Evolutionary conservation across 1,284 basidiomycete species (phyloP).

Genomic region (Agroathelia rolfsii): DNA sequence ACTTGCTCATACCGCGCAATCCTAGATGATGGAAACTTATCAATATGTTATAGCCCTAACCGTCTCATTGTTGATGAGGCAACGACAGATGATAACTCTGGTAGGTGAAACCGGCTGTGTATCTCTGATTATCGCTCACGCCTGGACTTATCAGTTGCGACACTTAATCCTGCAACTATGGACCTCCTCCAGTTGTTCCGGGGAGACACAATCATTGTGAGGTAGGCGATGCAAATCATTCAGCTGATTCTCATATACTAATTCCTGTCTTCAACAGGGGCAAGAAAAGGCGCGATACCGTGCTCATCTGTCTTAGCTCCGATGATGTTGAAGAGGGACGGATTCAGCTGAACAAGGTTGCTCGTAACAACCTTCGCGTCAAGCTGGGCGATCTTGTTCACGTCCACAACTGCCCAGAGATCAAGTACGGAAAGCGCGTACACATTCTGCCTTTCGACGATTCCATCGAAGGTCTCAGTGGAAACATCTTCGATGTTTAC

Average conservation of each 20-base stretch:
- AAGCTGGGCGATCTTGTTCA: slow-evolving; percentile 96
- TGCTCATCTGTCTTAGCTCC: slow-evolving; percentile 90
- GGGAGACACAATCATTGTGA: slow-evolving; percentile 87
- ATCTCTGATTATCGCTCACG: not conserved
- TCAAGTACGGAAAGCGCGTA: slow-evolving; percentile 98
- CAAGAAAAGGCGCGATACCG: slow-evolving; percentile 93
- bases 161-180: slow-evolving; percentile 94
- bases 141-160: slow-evolving; percentile 55
- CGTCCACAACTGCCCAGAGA: slow-evolving; percentile 93
- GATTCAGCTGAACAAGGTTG: slow-evolving; percentile 98
- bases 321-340: slow-evolving; percentile 97
- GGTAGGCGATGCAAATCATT: slow-evolving; percentile 37
- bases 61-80: slow-evolving; percentile 92
- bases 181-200: slow-evolving; percentile 90
- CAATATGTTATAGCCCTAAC: slow-evolving; percentile 62
- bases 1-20: slow-evolving; percentile 10
- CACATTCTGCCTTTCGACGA: slow-evolving; percentile 98
- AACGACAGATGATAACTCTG: slow-evolving; percentile 86
- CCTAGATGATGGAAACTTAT: slow-evolving; percentile 9
- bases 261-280: slow-evolving; percentile 55
- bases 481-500: slow-evolving; percentile 98
- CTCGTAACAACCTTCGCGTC: slow-evolving; percentile 95
- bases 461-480: slow-evolving; percentile 94
- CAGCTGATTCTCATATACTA: not conserved
- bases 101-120: slow-evolving; percentile 28